A percentile compares a stretch with the other conserved stretches of the same genome.
Evolutionary conservation across 257 asterid species (phyloP).

Genomic region (Solanum commersonii): DNA sequence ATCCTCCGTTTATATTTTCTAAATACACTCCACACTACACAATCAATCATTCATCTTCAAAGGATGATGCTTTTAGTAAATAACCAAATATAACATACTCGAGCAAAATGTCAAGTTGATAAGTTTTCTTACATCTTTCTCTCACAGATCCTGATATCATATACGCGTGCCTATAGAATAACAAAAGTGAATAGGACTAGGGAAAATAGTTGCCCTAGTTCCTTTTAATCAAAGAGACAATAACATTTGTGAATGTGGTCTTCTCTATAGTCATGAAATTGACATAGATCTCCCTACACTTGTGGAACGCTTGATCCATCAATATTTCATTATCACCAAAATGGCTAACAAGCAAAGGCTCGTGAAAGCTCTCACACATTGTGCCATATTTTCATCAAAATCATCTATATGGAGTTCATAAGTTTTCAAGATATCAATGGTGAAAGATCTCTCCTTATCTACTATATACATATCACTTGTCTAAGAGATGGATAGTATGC

Average conservation of each 20-base stretch:
- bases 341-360: conserved; percentile 43
- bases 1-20: not conserved
- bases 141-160: too few species aligned
- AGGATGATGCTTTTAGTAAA: not conserved
- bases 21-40: not conserved
- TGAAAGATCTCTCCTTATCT: conserved; percentile 47
- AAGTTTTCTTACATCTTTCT: not conserved
- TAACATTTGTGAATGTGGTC: conserved; percentile 7
- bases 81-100: not conserved
- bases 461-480: conserved; percentile 29
- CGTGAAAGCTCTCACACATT: conserved; percentile 55
- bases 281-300: conserved; percentile 7
- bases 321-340: conserved; percentile 24
- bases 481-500: conserved; percentile 29
- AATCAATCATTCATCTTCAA: not conserved
- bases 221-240: not conserved
- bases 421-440: conserved; percentile 22
- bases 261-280: conserved; percentile 9
- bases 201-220: not conserved
- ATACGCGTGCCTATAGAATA: too few species aligned
- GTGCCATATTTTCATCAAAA: conserved; percentile 16
- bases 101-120: not conserved
- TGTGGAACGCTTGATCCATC: conserved; percentile 29
- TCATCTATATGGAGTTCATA: conserved; percentile 29
- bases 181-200: not conserved